Conservation (phyloP, 2,329 filamentous ascomycete species). For the Fonsecaea erecta region DNA sequence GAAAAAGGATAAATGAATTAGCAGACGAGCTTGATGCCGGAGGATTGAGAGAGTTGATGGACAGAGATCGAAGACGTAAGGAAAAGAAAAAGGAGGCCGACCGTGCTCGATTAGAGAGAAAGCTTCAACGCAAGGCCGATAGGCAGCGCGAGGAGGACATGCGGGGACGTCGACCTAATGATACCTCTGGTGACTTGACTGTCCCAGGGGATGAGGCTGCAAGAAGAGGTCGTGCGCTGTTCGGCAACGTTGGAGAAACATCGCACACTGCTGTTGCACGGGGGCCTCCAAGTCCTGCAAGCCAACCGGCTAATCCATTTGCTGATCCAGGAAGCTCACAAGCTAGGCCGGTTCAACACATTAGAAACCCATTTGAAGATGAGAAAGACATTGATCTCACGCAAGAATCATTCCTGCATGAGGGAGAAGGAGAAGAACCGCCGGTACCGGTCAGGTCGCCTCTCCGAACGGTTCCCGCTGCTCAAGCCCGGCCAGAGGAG, state of each 20-base stretch:
- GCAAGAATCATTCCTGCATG: conserved; percentile 26
- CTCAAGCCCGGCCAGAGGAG: conserved; percentile 16
- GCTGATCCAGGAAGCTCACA: conserved; percentile 22
- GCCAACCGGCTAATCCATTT: conserved; percentile 24
- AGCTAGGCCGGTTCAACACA: conserved; percentile 16
- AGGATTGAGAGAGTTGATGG: conserved; percentile 84
- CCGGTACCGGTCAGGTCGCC: conserved; percentile 34
- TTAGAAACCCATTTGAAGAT: conserved; percentile 38
- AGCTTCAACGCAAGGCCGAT: conserved; percentile 53
- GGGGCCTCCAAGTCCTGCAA: conserved; percentile 6
- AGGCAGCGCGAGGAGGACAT: conserved; percentile 61
- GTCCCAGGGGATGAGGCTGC: conserved; percentile 58
- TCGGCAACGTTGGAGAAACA: conserved; percentile 22
- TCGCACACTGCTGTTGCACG: conserved; percentile 15
- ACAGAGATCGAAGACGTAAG: conserved; percentile 79
- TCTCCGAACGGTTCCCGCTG: conserved; percentile 28
- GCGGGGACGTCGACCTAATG: conserved; percentile 43
- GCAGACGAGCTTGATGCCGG: conserved; percentile 85
- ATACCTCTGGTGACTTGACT: conserved; percentile 3
- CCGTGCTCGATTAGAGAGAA: conserved; percentile 62
- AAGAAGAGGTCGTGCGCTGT: conserved; percentile 12
- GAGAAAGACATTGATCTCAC: conserved; percentile 37
- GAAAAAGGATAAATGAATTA: conserved; percentile 67
- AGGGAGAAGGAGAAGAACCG: conserved; percentile 29
- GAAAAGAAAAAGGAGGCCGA: conserved; percentile 76